A percentile compares a stretch with the other conserved stretches of the same genome.
Evolutionary conservation across 2,329 filamentous ascomycete species (phyloP).

Genomic region (Thermothelomyces thermophilus): DNA sequence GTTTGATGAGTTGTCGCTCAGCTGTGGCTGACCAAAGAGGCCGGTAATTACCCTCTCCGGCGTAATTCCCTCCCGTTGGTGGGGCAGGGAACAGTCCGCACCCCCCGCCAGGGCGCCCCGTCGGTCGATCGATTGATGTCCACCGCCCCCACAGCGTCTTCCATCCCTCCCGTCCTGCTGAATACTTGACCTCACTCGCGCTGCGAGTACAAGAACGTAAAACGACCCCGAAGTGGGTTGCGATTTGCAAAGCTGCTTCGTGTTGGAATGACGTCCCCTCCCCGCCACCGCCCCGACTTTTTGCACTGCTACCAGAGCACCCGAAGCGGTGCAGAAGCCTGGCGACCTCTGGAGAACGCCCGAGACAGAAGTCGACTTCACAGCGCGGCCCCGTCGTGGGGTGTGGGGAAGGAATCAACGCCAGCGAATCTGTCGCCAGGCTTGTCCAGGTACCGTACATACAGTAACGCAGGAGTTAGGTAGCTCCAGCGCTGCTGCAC

Average conservation of each 20-base stretch:
- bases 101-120: constrained; percentile 1
- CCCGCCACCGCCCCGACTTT: neutral
- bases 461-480: too few species aligned
- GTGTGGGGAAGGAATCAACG: neutral
- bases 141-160: neutral
- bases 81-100: neutral
- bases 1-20: constrained; percentile 5
- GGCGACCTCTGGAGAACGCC: neutral
- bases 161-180: neutral
- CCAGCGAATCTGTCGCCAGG: neutral
- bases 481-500: constrained; percentile 2
- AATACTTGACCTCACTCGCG: too few species aligned
- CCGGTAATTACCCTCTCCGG: constrained; percentile 1
- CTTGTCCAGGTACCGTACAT: too few species aligned
- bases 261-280: constrained; percentile 22
- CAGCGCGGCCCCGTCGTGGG: neutral
- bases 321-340: constrained; percentile 6
- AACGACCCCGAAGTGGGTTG: constrained; percentile 1
- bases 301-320: constrained; percentile 2
- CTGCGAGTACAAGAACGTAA: constrained; percentile 3
- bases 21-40: neutral
- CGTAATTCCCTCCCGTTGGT: constrained; percentile 3
- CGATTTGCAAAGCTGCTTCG: too few species aligned
- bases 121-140: constrained; percentile 10
- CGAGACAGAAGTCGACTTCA: neutral